Evolutionary conservation across 2,329 filamentous ascomycete genomes (phyloP).

Genomic region (Pseudocercospora vitis): DNA sequence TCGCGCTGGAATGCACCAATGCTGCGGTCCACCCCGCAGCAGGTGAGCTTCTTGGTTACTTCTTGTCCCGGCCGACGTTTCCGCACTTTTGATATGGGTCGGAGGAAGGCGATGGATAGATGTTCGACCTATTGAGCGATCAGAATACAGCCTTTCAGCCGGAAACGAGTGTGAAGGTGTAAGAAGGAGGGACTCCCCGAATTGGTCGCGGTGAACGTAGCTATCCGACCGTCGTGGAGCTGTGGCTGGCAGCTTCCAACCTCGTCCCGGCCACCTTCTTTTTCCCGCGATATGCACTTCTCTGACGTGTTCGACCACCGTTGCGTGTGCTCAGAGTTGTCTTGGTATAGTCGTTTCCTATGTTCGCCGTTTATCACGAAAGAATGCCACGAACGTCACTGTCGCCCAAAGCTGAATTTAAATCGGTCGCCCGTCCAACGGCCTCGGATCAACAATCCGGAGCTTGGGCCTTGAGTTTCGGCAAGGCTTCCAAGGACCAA

Average conservation of each 20-base stretch:
- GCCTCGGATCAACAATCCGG: neutral
- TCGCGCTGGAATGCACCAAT: conserved; percentile 11
- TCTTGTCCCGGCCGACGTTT: neutral
- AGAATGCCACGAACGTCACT: neutral
- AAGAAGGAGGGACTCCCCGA: neutral
- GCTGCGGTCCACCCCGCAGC: conserved; percentile 9
- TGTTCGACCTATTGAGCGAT: no score
- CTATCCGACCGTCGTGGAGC: conserved; percentile 1
- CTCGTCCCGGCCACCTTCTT: neutral
- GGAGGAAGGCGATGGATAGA: no score
- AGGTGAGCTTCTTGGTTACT: neutral
- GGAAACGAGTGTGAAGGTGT: neutral
- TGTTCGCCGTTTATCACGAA: neutral
- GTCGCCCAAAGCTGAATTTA: neutral
- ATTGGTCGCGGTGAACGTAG: neutral
- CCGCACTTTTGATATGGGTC: no score
- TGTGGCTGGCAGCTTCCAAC: neutral
- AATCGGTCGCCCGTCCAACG: neutral
- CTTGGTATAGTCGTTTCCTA: neutral
- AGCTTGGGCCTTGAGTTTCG: conserved; percentile 12
- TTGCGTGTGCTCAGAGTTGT: neutral
- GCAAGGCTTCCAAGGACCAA: conserved; percentile 3
- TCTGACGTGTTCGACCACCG: neutral
- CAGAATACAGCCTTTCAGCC: neutral
- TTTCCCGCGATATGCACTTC: neutral